Evolutionary conservation across 352 stramenopile species (phyloP).

Genomic region (Phytophthora sansomeana): DNA sequence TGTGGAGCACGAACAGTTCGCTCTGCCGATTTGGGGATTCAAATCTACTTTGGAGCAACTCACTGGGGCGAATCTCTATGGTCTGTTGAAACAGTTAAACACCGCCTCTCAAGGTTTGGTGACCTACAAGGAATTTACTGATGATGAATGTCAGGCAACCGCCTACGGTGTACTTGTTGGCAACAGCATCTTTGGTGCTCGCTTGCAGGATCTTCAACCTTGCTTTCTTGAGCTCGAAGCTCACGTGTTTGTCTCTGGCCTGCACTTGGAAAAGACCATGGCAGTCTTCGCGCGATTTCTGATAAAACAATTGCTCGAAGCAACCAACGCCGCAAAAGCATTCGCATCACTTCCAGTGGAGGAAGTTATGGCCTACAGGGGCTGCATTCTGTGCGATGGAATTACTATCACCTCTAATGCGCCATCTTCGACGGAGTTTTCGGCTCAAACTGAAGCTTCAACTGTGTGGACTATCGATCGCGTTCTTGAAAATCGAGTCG

Average conservation of each 20-base stretch:
- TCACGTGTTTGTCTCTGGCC: slow-evolving; percentile 50
- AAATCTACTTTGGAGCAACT: slow-evolving; percentile 29
- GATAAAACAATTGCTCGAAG: slow-evolving; percentile 51
- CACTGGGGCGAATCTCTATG: slow-evolving; percentile 22
- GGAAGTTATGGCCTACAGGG: slow-evolving; percentile 15
- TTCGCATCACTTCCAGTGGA: slow-evolving; percentile 22
- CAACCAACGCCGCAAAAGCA: neutral
- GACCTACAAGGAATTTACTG: slow-evolving; percentile 22
- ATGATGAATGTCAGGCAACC: slow-evolving; percentile 37
- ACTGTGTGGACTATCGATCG: slow-evolving; percentile 37
- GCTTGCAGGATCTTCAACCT: neutral
- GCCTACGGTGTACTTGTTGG: slow-evolving; percentile 40
- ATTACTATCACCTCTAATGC: slow-evolving; percentile 24
- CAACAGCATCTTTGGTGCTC: slow-evolving; percentile 19
- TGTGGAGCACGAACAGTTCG: slow-evolving; percentile 32
- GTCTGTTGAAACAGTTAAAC: slow-evolving; percentile 21
- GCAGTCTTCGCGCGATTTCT: slow-evolving; percentile 58
- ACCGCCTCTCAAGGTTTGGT: slow-evolving; percentile 16
- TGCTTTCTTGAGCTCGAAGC: slow-evolving; percentile 34
- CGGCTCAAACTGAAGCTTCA: neutral
- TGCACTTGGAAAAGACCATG: slow-evolving; percentile 56
- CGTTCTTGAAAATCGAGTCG: slow-evolving; percentile 36
- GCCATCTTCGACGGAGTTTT: neutral
- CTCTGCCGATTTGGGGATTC: slow-evolving; percentile 37
- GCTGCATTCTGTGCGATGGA: slow-evolving; percentile 21